These are phyloP conservation scores for Rhynchospora tenuis DNA, from an alignment of 176 grass and related monocot species.

Conservation along the genomic window DNA sequence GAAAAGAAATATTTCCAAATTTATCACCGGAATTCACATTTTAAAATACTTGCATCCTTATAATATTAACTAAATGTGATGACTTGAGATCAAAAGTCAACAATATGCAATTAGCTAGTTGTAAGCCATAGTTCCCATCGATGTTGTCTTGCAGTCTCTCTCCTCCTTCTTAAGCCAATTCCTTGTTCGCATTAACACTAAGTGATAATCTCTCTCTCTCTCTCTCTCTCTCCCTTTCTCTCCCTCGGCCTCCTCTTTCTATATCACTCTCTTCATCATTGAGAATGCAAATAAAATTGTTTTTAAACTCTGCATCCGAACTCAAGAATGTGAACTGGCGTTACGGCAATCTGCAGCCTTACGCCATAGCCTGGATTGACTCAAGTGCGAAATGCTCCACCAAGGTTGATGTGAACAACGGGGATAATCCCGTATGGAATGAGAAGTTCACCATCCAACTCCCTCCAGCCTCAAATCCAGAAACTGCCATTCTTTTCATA, in stretches of 20 bases:
- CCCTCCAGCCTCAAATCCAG: neutral
- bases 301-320: constrained; percentile 35
- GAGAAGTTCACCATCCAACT: constrained; percentile 49
- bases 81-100: too few species aligned
- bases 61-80: too few species aligned
- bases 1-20: too few species aligned
- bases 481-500: constrained; percentile 47
- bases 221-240: neutral
- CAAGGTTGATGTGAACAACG: constrained; percentile 38
- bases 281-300: constrained; percentile 37
- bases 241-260: neutral
- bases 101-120: too few species aligned
- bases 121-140: too few species aligned
- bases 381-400: constrained; percentile 41
- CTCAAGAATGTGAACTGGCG: constrained; percentile 79
- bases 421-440: constrained; percentile 46
- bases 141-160: too few species aligned
- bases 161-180: neutral
- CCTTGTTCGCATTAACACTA: neutral
- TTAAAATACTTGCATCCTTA: too few species aligned
- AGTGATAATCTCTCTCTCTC: neutral
- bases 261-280: neutral
- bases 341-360: constrained; percentile 40
- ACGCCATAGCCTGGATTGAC: constrained; percentile 51
- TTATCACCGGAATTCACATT: too few species aligned